phyloP scores from a whole-genome alignment of 345 rosid genomes.

The Microthlaspi erraticum region DNA sequence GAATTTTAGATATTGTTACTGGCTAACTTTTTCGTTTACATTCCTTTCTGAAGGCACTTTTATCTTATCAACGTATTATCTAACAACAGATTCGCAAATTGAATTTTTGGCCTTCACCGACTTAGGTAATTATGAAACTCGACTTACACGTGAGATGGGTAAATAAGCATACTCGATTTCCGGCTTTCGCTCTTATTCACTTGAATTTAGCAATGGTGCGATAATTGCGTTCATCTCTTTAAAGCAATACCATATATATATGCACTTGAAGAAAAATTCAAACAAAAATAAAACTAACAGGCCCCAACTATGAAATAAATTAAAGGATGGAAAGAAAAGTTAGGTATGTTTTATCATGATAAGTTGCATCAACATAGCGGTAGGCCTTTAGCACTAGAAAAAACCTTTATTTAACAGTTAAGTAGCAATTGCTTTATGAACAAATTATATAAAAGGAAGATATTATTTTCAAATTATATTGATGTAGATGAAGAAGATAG shows the following conservation, averaged over 20 bases:
- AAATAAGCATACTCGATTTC: slow-evolving; percentile 1
- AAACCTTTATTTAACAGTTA: slow-evolving; percentile 23
- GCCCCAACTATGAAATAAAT: slow-evolving; percentile 8
- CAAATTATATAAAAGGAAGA: slow-evolving; percentile 12
- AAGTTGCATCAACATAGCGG: slow-evolving; percentile 44
- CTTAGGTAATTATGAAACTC: slow-evolving; percentile 19
- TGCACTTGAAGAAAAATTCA: slow-evolving; percentile 3
- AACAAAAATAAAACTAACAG: background rate
- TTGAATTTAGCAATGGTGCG: slow-evolving; percentile 15
- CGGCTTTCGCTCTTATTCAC: background rate
- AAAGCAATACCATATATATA: slow-evolving; percentile 10
- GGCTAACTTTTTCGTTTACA: background rate
- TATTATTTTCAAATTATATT: background rate
- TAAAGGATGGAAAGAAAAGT: slow-evolving; percentile 22
- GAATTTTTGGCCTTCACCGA: background rate
- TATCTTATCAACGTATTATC: background rate
- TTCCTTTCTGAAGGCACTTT: background rate
- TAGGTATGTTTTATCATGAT: slow-evolving; percentile 39
- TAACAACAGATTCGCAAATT: background rate
- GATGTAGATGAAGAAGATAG: slow-evolving; percentile 33
- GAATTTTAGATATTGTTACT: background rate
- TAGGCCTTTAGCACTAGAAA: slow-evolving; percentile 35
- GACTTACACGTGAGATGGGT: slow-evolving; percentile 12
- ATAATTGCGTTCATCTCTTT: slow-evolving; percentile 16
- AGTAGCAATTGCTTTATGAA: background rate